Base-by-base conservation (phyloP, 495 filamentous ascomycete genomes). In the Hypoxylon perforatum region DNA sequence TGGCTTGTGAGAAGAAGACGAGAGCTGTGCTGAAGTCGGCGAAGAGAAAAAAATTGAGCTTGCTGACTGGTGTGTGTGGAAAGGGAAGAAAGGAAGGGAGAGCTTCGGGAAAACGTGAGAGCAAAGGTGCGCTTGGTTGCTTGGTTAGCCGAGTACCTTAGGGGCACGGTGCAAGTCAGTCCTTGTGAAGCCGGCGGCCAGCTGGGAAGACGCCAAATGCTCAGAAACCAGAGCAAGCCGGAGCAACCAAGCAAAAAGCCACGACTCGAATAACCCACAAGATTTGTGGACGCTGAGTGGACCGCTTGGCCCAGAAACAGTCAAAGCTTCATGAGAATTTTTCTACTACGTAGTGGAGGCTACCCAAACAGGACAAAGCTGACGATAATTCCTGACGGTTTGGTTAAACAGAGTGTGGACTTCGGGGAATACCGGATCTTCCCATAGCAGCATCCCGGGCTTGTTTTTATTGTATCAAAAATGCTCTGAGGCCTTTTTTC, bases 51-150 rank as follows among this genome's bases (percentile, higher is more conserved):
- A 63, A 68, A 68, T 68, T 62, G 68, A 76, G 74, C 75, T 75
- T 73, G 72, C 50, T 73, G 75, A 74, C 61, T 70, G 58, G 73
- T 72, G 74, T 64, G 73, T 72, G 77, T 74, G 75, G 74, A 73
- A 76, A 75, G 71, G 67, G 70, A 74, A 71, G 64, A 75, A 75
- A 75, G 70, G 65, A 74, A 67, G 72, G 71, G 64, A 69, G 69
- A 70, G 72, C 66, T 73, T 65, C 54, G 67, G 68, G 63, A 69
- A 64, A 63, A 69, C 49, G 58, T 66, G 57, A 64, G 59, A 70
- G 64, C 53, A 46, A 47, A 57, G 64, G 73, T 63, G 67, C 56
- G 64, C 55, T 61, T 41, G 56, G 55, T 63, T 70, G 47, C 50
- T 62, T 3, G 25, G 25, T 28, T 28, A 28, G 25, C 25, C 25